A percentile compares a stretch with the other conserved stretches of the same genome.
These are phyloP conservation scores for Botrytis squamosa DNA, from an alignment of 2,329 filamentous ascomycete species.

Conservation along the genomic window DNA sequence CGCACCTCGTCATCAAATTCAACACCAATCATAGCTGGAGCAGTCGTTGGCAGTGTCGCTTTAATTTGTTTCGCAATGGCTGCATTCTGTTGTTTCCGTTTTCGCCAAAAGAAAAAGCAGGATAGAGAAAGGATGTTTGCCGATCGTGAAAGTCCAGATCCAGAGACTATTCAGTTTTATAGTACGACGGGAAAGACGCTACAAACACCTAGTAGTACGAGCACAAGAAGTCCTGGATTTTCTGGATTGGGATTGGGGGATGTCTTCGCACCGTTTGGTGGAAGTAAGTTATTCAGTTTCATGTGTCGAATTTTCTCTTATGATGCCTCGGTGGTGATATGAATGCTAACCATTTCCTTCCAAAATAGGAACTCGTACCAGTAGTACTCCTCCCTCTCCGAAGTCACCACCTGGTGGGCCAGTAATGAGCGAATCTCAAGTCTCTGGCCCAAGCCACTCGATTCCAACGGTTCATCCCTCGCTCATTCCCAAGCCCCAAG, in stretches of 20 bases:
- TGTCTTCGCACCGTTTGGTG: conserved; percentile 13
- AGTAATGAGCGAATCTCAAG: background rate
- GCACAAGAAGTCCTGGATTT: background rate
- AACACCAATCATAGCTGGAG: conserved; percentile 8
- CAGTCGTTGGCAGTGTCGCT: background rate
- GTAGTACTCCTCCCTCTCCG: background rate
- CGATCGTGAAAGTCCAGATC: background rate
- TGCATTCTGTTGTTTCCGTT: conserved; percentile 13
- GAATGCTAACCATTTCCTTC: background rate
- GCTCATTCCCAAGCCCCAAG: background rate
- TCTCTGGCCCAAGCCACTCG: background rate
- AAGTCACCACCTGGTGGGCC: background rate
- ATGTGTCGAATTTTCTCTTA: no score
- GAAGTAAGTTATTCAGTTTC: background rate
- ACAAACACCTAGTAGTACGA: background rate
- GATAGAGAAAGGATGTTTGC: conserved; percentile 8
- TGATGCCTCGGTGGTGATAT: background rate
- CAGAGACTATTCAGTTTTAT: conserved; percentile 8
- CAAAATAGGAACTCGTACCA: background rate
- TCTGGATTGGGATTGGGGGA: background rate
- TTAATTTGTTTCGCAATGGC: conserved; percentile 13
- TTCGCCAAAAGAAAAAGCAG: conserved; percentile 18
- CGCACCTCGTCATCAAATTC: background rate
- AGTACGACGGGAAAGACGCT: conserved; percentile 9
- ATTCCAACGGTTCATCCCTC: background rate